phyloP scores from a whole-genome alignment of 2,329 filamentous ascomycete species.

The Trematosphaeria pertusa region DNA sequence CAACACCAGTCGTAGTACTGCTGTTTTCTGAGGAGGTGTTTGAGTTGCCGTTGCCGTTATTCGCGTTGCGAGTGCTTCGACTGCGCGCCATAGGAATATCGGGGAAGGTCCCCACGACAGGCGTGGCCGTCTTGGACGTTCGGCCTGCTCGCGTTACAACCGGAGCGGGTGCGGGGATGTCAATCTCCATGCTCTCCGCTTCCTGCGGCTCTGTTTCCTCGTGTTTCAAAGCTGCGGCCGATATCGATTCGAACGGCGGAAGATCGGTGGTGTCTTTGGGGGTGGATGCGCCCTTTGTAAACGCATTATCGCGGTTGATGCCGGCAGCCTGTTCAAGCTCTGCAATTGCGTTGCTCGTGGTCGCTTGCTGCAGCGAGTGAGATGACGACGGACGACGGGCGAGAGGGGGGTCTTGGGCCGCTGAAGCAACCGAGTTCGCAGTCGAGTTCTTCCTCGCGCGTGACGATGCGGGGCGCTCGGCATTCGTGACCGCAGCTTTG shows the following conservation, averaged over 20 bases:
- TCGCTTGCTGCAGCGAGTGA: slow-evolving; percentile 39
- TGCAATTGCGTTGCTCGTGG: slow-evolving; percentile 36
- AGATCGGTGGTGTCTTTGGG: slow-evolving; percentile 38
- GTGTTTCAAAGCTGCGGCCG: slow-evolving; percentile 51
- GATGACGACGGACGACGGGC: slow-evolving; percentile 45
- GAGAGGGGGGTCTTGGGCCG: slow-evolving; percentile 54
- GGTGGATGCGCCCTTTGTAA: slow-evolving; percentile 33
- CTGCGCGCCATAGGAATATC: slow-evolving; percentile 51
- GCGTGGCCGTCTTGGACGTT: slow-evolving; percentile 57
- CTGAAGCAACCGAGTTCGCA: slow-evolving; percentile 53
- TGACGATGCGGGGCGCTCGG: slow-evolving; percentile 69
- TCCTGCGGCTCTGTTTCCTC: slow-evolving; percentile 59
- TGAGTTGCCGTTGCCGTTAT: slow-evolving; percentile 44
- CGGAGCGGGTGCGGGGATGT: slow-evolving; percentile 35
- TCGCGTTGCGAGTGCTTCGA: slow-evolving; percentile 51
- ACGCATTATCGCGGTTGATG: slow-evolving; percentile 30
- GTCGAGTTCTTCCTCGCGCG: slow-evolving; percentile 77
- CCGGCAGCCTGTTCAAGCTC: slow-evolving; percentile 43
- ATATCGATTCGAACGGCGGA: slow-evolving; percentile 54
- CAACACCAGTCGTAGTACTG: slow-evolving; percentile 39
- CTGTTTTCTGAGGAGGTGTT: slow-evolving; percentile 51
- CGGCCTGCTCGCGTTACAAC: slow-evolving; percentile 48
- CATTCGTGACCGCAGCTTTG: slow-evolving; percentile 57
- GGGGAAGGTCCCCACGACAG: slow-evolving; percentile 52
- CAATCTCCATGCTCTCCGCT: slow-evolving; percentile 48